These are phyloP conservation scores for Colletotrichum ledebouriae DNA, from an alignment of 2,329 filamentous ascomycete genomes.

Conservation along the genomic window DNA sequence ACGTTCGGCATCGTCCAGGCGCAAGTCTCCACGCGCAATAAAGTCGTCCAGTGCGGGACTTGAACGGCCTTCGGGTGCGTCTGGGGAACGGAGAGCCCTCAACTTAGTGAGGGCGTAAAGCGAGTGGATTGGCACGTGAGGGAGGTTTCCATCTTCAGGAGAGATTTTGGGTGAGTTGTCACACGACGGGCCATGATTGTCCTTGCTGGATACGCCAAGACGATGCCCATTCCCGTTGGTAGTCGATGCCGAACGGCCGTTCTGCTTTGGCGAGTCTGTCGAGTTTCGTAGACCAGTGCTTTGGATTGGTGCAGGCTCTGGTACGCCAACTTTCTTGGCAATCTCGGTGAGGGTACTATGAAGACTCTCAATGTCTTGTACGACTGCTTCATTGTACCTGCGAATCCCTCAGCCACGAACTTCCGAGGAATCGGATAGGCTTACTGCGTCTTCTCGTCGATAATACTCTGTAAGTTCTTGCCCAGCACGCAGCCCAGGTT, in stretches of 20 bases:
- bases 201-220: constrained; percentile 24
- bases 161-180: constrained; percentile 45
- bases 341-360: constrained; percentile 36
- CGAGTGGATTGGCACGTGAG: constrained; percentile 56
- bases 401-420: background rate
- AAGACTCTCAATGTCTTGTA: constrained; percentile 42
- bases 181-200: constrained; percentile 43
- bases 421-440: constrained; percentile 37
- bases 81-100: constrained; percentile 53
- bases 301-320: constrained; percentile 35
- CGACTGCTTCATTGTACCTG: constrained; percentile 38
- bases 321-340: constrained; percentile 33
- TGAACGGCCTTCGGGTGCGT: constrained; percentile 41
- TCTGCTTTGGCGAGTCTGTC: constrained; percentile 26
- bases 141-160: constrained; percentile 52
- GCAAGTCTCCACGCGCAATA: constrained; percentile 56
- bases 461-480: constrained; percentile 58
- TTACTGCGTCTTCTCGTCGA: constrained; percentile 57
- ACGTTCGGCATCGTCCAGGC: constrained; percentile 63
- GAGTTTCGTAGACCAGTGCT: constrained; percentile 20
- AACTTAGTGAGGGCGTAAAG: constrained; percentile 55
- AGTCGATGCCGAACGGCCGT: background rate
- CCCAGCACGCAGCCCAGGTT: constrained; percentile 55
- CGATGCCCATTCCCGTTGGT: background rate
- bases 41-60: constrained; percentile 48